Base-by-base conservation (phyloP, 352 stramenopile species). In the Achlya hypogyna region DNA sequence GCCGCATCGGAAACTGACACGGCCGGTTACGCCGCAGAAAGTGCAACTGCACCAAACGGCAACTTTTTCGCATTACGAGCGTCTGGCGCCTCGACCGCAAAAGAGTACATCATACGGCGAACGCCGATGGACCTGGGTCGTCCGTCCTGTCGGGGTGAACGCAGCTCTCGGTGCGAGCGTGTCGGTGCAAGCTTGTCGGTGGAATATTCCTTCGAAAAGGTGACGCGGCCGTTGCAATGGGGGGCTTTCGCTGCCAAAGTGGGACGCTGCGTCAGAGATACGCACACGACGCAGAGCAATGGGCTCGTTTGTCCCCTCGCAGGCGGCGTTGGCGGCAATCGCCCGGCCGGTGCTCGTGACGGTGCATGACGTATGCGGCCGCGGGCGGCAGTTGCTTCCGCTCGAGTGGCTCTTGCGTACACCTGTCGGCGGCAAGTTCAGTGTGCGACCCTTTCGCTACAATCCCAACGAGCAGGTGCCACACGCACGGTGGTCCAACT, bases 361-460 rank as follows among this genome's bases (percentile, higher is more conserved):
- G 1, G 78, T 91, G 40, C 78, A 86, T 71, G 82, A 87, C 54
- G 34, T 91, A 56, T 88, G 86, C 51, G 80, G 78, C 14, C 74
- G 79, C 0, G 56, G 52, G 0, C 34, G 74, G 6, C 78, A 80
- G 1, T 64, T 91, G 5, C 63, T 73, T 0, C 74, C 79, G n/a
- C 59, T 87, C n/a, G 75, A 87, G 54, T 32, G 62, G 2, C 88
- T 85, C 45, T 35, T 64, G 22, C 9, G 56, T 40, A 88, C 51
- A 54, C 70, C 16, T 45, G 42, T 38, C 68, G 72, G 29, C 71
- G 77, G 2, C 29, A 62, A 69, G 49, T 78, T 77, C 63, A 68
- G 80, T 3, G 71, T 88, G 22, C 70, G 84, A 60, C 71, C 75
- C 2, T 90, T 87, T 40, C 73, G 69, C 43, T 88, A 78, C 63